A percentile compares a stretch with the other conserved stretches of the same genome.
These are phyloP conservation scores for Penicillium canariense DNA, from an alignment of 495 filamentous ascomycete genomes.

Conservation along the genomic window DNA sequence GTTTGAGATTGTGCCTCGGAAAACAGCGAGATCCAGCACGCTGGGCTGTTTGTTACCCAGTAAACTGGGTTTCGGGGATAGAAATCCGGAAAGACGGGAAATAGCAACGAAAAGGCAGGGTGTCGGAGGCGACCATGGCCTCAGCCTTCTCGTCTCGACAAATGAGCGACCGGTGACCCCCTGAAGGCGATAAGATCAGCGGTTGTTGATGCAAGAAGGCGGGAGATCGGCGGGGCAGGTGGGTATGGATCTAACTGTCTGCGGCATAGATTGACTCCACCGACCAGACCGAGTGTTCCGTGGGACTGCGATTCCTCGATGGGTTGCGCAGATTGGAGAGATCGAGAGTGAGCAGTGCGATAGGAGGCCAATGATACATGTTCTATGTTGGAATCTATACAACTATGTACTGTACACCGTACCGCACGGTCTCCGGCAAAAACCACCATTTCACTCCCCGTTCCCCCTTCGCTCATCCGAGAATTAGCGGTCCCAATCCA, in stretches of 20 bases:
- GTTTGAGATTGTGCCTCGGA: neutral
- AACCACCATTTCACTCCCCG: neutral
- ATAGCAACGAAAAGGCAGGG: neutral
- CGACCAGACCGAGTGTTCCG: neutral
- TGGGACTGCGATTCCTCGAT: neutral
- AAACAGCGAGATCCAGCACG: neutral
- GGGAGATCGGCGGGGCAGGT: constrained; percentile 27
- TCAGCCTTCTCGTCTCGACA: neutral
- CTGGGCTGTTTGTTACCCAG: neutral
- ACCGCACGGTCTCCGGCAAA: neutral
- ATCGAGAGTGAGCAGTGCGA: neutral
- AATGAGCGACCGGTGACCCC: neutral
- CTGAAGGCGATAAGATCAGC: constrained; percentile 16
- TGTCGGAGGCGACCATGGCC: neutral
- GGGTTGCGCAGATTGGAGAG: neutral
- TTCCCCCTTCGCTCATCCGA: neutral
- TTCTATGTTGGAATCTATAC: neutral
- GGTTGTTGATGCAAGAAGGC: constrained; percentile 19
- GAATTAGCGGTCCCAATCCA: neutral
- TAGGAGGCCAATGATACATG: neutral
- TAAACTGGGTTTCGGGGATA: neutral
- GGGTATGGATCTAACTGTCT: neutral
- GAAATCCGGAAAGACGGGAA: neutral
- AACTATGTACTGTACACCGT: neutral
- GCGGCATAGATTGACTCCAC: neutral